Evolutionary conservation across 495 filamentous ascomycete genomes (phyloP).

Genomic region (Tetracladium setigerum): DNA sequence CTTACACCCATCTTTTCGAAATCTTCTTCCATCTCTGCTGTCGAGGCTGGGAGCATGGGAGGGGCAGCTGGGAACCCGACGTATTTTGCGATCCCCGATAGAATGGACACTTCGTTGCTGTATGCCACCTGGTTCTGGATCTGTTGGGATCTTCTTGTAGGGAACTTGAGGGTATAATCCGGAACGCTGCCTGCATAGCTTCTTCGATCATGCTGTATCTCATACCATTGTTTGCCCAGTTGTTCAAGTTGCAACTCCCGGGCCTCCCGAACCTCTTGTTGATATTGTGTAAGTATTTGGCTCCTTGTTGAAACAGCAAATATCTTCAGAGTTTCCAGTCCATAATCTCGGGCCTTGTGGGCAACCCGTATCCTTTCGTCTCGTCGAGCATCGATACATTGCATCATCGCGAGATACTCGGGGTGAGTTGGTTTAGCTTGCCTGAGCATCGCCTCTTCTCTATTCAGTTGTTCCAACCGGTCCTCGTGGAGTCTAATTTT

Average conservation of each 20-base stretch:
- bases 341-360: conserved; percentile 61
- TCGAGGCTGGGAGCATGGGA: conserved; percentile 59
- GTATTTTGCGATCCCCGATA: conserved; percentile 88
- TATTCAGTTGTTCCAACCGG: conserved; percentile 67
- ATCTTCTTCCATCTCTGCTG: conserved; percentile 75
- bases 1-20: conserved; percentile 85
- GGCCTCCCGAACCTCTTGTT: conserved; percentile 72
- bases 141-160: conserved; percentile 60
- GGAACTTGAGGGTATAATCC: conserved; percentile 70
- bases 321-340: conserved; percentile 59
- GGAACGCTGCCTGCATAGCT: conserved; percentile 73
- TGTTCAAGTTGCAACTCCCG: conserved; percentile 72
- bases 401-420: conserved; percentile 77
- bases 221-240: conserved; percentile 79
- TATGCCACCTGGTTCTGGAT: conserved; percentile 76
- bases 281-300: conserved; percentile 79
- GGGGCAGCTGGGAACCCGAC: conserved; percentile 96
- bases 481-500: conserved; percentile 72
- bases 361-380: conserved; percentile 74
- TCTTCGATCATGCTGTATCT: conserved; percentile 84
- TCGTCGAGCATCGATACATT: conserved; percentile 71
- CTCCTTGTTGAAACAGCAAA: conserved; percentile 71
- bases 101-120: conserved; percentile 85
- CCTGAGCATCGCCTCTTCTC: conserved; percentile 76
- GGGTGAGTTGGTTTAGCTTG: conserved; percentile 75